These are phyloP conservation scores for Sarcodon aspratus DNA, from an alignment of 768 basidiomycete species.

Conservation along the genomic window DNA sequence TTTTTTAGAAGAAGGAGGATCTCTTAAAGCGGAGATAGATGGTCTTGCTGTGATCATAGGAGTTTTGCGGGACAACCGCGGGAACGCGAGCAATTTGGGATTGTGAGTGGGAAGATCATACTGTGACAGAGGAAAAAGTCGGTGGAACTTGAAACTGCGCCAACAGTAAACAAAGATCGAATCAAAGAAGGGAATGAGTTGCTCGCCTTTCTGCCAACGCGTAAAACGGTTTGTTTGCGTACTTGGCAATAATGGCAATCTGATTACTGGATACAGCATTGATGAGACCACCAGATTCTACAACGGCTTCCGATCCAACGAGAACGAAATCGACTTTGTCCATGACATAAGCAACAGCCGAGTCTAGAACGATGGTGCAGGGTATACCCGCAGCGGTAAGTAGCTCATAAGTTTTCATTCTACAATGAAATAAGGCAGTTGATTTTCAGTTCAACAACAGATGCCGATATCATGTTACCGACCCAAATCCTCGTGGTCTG, in stretches of 20 bases:
- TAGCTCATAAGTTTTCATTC: conserved; percentile 83
- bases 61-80: conserved; percentile 10
- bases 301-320: conserved; percentile 96
- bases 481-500: conserved; percentile 83
- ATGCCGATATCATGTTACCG: conserved; percentile 16
- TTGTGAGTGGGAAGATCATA: conserved; percentile 82
- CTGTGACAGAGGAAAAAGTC: conserved; percentile 87
- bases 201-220: conserved; percentile 81
- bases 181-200: conserved; percentile 8
- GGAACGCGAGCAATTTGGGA: conserved; percentile 63
- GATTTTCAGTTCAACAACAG: conserved; percentile 3
- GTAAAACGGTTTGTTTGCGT: conserved; percentile 92
- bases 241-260: conserved; percentile 92
- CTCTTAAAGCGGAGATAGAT: not conserved
- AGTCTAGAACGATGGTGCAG: conserved; percentile 90
- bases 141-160: conserved; percentile 90
- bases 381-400: conserved; percentile 87
- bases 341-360: conserved; percentile 95
- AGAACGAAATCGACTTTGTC: conserved; percentile 91
- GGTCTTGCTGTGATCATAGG: too few relatives aligned
- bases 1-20: not conserved
- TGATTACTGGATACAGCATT: conserved; percentile 94
- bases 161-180: conserved; percentile 1
- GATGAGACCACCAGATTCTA: conserved; percentile 88
- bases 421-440: conserved; percentile 19